Base-by-base conservation (phyloP, 257 asterid genomes). In the Solanum chilense region DNA sequence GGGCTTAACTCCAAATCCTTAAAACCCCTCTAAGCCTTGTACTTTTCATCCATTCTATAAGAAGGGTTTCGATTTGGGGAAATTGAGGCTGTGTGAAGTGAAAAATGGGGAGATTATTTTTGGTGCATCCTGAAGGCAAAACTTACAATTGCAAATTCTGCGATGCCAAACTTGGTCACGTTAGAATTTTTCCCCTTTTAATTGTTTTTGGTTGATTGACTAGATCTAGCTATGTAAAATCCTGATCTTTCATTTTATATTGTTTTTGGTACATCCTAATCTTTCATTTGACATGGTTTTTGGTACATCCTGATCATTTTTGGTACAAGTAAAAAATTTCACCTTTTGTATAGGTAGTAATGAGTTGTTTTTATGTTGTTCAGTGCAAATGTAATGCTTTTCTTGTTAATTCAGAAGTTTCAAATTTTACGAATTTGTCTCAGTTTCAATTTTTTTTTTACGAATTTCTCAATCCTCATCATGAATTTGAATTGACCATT, bases 101-200 rank as follows among this genome's bases (percentile, higher is more conserved):
- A n/a, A 29, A 29, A 29, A 29, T 29, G 2, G 31, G 31, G 31
- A 29, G 31, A 29, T 29, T 29, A 2, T 2, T 29, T 29, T 29
- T 29, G n/a, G n/a, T n/a, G n/a, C n/a, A 94, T 83, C 93, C 94
- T 52, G 97, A 93, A 90, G 96, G 98, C 60, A 89, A 89, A 78
- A 88, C 92, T 60, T 96, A 92, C 91, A 92, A 90, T 52, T 96
- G 98, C 98, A 96, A 93, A 88, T 92, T 89, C 89, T 96, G 98
- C 90, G 89, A 95, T 82, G 92, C 98, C 83, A 92, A 91, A 2
- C 20, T 88, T 94, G 98, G n/a, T n/a, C n/a, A n/a, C n/a, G n/a
- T n/a, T 95, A 86, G n/a, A 71, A 27, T 76, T 27, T 15, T 56
- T 14, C 77, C 1, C 44, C 23, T 23, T 6, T 64, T 64, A 13